Conservation (phyloP, 2,329 filamentous ascomycete genomes). For the Pseudonectria foliicola region DNA sequence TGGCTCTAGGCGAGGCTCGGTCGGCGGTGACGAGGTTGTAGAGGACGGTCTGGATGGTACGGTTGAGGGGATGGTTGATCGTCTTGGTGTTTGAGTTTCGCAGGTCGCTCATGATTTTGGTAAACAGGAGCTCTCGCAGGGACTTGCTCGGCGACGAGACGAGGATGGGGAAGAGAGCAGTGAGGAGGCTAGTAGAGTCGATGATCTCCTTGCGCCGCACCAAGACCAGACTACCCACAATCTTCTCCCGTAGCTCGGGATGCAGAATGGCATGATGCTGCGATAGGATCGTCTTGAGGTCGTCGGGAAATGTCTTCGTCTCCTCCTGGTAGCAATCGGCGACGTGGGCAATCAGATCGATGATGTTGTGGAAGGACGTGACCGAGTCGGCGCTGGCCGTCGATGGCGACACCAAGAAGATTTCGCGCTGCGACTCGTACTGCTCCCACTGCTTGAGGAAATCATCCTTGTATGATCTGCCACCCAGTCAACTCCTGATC, state of each 20-base stretch:
- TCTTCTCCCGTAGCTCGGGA: conserved; percentile 82
- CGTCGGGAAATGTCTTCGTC: conserved; percentile 67
- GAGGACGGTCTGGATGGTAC: conserved; percentile 85
- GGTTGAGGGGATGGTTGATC: conserved; percentile 88
- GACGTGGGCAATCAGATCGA: conserved; percentile 90
- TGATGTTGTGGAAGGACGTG: conserved; percentile 79
- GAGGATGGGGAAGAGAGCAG: conserved; percentile 89
- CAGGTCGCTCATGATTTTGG: conserved; percentile 85
- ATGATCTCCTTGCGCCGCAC: conserved; percentile 87
- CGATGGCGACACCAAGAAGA: conserved; percentile 79
- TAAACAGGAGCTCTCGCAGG: conserved; percentile 73
- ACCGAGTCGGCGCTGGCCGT: conserved; percentile 71
- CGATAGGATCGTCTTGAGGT: conserved; percentile 73
- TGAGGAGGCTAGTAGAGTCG: conserved; percentile 74
- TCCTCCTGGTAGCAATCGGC: conserved; percentile 87
- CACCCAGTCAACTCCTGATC: conserved; percentile 8
- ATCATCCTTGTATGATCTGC: conserved; percentile 79
- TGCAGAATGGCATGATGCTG: conserved; percentile 79
- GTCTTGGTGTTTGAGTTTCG: conserved; percentile 79
- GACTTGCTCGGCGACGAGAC: conserved; percentile 89
- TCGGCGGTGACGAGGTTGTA: conserved; percentile 89
- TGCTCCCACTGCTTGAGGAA: conserved; percentile 84
- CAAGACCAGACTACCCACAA: conserved; percentile 83
- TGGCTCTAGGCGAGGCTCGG: conserved; percentile 71
- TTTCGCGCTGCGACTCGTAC: conserved; percentile 84